Base-by-base conservation (phyloP, 129 eudicot species). In the Cynara cardunculus region DNA sequence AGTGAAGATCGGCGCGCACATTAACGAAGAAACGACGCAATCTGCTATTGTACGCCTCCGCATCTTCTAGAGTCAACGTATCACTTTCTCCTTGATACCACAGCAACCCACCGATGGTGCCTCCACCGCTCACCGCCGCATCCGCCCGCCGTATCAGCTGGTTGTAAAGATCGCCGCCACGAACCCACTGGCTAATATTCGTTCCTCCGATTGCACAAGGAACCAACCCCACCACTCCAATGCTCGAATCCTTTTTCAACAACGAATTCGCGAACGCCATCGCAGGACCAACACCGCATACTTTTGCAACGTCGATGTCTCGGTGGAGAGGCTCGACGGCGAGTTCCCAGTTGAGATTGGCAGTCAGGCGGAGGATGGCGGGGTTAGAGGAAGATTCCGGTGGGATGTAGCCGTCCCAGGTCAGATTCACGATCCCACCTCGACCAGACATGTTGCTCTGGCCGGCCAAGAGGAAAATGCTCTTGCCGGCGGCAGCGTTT, bases 401-500 rank as follows among this genome's bases (percentile, higher is more conserved):
- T 28, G 98, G 98, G 69, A 94, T 83, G 59, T 87, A 3, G 5
- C 92, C 87, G 70, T 91, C 94, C 96, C 97, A 92, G 0, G 88
- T 89, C 44, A 44, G 75, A 75, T 92, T 89, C 2, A 81, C n/a
- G 0, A 94, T 90, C 25, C 97, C 98, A 2, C 98, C 98, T 18
- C 96, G 89, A 19, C 96, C 97, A 8, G 97, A 75, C 98, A 94
- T 94, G 87, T 94, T 94, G 84, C 98, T 92, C 64, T 94, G 98
- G 30, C 98, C 98, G 80, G 96, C 96, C 3, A 94, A 78, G 18
- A 94, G 25, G 78, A 94, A 79, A 69, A 94, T 90, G 78, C 79
- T 85, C 73, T 78, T 85, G 62, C 16, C 24, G 24, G 71, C 22
- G 44, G 79, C n/a, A 1, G 72, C 72, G 35, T 56, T 18, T 4